Evolutionary conservation across 106 monocot genomes (phyloP).

Genomic region (Alisma plantagoaquatica): DNA sequence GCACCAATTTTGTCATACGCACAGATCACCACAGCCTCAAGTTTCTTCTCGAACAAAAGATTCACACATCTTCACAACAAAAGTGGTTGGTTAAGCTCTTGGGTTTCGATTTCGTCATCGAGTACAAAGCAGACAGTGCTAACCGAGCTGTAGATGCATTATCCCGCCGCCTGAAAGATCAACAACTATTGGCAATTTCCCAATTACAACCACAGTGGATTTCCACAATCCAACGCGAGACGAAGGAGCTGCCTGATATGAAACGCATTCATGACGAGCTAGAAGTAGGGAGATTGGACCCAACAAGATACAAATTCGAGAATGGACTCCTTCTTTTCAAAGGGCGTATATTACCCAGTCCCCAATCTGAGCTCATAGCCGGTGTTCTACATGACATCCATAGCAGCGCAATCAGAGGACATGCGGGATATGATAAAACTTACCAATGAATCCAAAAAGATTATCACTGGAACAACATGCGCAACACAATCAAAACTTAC

Average conservation of each 20-base stretch:
- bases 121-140: neutral
- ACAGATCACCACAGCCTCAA: conserved; percentile 7
- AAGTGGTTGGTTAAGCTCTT: neutral
- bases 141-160: neutral
- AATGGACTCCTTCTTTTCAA: neutral
- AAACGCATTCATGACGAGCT: too few species aligned
- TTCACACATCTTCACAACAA: neutral
- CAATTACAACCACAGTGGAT: neutral
- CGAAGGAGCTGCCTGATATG: too few species aligned
- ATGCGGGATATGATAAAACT: neutral
- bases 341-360: neutral
- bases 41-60: neutral
- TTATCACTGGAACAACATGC: neutral
- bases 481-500: neutral
- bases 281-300: too few species aligned
- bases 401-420: neutral
- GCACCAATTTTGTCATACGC: neutral
- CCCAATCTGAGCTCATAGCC: neutral
- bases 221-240: too few species aligned
- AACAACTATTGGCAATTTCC: neutral
- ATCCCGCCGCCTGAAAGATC: neutral
- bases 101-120: neutral
- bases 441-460: neutral
- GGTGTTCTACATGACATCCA: neutral
- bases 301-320: neutral